Base-by-base conservation (phyloP, 768 basidiomycete species). In the Neoboletus brunneissimus region DNA sequence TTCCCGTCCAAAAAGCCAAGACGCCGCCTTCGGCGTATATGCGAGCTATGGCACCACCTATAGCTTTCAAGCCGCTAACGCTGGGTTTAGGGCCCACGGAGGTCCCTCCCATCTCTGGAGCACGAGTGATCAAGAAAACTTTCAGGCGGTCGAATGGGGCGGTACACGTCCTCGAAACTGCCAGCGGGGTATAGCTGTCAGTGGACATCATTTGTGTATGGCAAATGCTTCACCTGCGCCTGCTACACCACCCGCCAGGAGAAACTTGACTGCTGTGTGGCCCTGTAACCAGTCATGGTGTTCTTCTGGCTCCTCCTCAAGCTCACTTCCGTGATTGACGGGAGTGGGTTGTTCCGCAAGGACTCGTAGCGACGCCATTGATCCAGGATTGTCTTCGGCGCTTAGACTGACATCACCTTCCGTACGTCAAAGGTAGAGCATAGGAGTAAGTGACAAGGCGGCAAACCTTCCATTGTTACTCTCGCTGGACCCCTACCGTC, bases 131-230 rank as follows among this genome's bases (percentile, higher is more conserved):
- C 55, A 99, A 81, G 72, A 97, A 98, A 53, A 99, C 83, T 72
- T 96, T 99, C 49, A 99, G 78, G 52, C 97, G 86, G 75, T 99
- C 97, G 62, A 98, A 98, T 1, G 97, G 97, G 7, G 97, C 97
- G 0, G 97, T 99, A 57, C 92, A 94, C 44, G 95, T 91, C 63
- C 97, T 82, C 15, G 96, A 98, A 29, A 98, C 97, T 97, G 65
- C 22, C 34, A 38, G 2, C 37, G 44, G 31, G n/a, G 45, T 31
- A 41, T 53, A 27, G 34, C 37, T 59, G 55, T 52, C 43, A 64
- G 53, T 6, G 27, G 42, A 20, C 9, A 41, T 51, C n/a, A 35
- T 34, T 45, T 16, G 22, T 32, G 48, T 2, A 35, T 34, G 48
- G 32, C 13, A 23, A 51, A 53, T 1, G 32, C 72, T 84, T 75